Evolutionary conservation across 768 basidiomycete species (phyloP), one percentile per base, ranked within the genome.

Genomic region (Tephrocybe rancida): DNA sequence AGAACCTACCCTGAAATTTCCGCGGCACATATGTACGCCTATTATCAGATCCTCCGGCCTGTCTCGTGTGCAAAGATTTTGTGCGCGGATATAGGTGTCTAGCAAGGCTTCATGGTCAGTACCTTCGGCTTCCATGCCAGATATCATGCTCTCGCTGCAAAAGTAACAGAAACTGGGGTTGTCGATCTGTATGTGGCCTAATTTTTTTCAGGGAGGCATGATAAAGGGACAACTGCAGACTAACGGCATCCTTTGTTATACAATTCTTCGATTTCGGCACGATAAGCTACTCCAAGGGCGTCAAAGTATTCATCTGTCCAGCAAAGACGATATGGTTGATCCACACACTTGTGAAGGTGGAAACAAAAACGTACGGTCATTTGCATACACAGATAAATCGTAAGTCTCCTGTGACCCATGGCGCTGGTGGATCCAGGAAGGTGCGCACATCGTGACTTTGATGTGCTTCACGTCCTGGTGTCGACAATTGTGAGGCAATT

Each of bases 361-460:
- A 13, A 13, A 30, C 29, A 9, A 41, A 14, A 13, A 30, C 29
- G 8, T 35, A 14, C 82, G 78, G 60, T 86, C 85, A 59, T 73
- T 78, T 38, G 73, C 70, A 68, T 88, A 88, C 10, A 85, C 78
- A 13, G 75, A 71, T 42, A 75, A 70, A 52, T 79, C 79, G 59
- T 82, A 84, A 9, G 81, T 81, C 43, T 64, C 32, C 50, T 81
- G 78, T 10, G 72, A 74, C 35, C 86, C 85, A 61, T 84, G 83
- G 25, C 80, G 78, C 21, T 85, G 78, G 60, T 85, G 84, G 67
- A 82, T 83, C 83, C 85, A 86, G 32, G 83, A 81, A 2, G 87
- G 87, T 0, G 85, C 80, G 53, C 81, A 83, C 64, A 87, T 71
- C 3, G 85, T 88, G 48, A 89, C 59, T 64, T 91, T 90, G 62